phyloP scores from a whole-genome alignment of 2,329 filamentous ascomycete species.

The Diaporthe caulivora region DNA sequence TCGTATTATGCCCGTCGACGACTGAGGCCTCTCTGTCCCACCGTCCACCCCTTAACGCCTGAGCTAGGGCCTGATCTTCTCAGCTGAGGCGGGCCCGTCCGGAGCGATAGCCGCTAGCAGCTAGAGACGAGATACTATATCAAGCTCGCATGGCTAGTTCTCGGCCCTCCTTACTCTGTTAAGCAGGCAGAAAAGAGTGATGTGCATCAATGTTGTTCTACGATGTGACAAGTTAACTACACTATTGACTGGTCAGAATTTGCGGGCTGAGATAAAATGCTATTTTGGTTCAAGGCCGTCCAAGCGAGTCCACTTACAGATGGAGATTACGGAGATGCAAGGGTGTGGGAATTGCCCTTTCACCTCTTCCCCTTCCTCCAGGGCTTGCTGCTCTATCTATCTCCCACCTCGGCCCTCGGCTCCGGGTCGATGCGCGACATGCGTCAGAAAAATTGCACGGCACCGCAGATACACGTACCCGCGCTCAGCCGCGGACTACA shows the following conservation, averaged over 20 bases:
- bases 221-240: neutral
- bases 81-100: slow-evolving; percentile 16
- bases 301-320: slow-evolving; percentile 1
- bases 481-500: neutral
- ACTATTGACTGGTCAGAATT: neutral
- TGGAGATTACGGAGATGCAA: slow-evolving; percentile 25
- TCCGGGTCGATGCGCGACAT: slow-evolving; percentile 7
- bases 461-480: neutral
- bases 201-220: neutral
- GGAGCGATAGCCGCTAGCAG: slow-evolving; percentile 28
- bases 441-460: neutral
- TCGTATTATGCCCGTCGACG: slow-evolving; percentile 12
- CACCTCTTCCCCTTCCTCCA: no score
- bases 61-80: slow-evolving; percentile 1
- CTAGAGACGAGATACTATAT: slow-evolving; percentile 10
- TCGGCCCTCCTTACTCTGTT: slow-evolving; percentile 13
- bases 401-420: slow-evolving; percentile 23
- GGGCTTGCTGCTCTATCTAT: no score
- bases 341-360: neutral
- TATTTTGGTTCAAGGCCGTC: neutral
- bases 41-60: neutral
- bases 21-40: neutral
- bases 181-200: neutral
- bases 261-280: neutral
- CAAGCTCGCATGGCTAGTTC: neutral